Conservation (phyloP, 768 basidiomycete species). For the Tremella mesenterica region DNA sequence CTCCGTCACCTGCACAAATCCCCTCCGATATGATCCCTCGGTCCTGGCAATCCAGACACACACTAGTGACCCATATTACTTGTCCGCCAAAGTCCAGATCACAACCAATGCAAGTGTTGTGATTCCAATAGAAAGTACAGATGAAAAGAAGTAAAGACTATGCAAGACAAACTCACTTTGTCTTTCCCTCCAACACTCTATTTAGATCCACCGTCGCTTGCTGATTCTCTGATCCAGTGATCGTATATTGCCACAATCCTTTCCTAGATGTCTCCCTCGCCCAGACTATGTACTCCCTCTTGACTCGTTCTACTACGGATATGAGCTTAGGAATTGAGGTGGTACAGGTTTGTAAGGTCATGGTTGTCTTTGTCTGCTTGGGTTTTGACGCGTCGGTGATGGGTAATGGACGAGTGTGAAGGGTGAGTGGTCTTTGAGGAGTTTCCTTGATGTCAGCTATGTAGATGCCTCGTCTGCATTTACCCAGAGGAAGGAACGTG, state of each 20-base stretch:
- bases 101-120: too few species aligned
- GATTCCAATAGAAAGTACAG: too few species aligned
- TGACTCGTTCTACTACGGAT: slow-evolving; percentile 73
- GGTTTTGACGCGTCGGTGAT: not conserved
- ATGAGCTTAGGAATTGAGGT: slow-evolving; percentile 57
- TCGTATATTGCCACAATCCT: slow-evolving; percentile 41
- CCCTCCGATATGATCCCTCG: too few species aligned
- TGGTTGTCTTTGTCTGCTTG: not conserved
- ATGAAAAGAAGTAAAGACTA: too few species aligned
- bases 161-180: slow-evolving; percentile 14
- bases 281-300: slow-evolving; percentile 54
- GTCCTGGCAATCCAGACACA: too few species aligned
- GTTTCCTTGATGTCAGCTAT: slow-evolving; percentile 14
- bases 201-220: slow-evolving; percentile 3
- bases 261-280: slow-evolving; percentile 12
- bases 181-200: slow-evolving; percentile 23
- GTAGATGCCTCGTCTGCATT: too few species aligned
- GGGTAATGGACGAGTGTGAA: slow-evolving; percentile 23
- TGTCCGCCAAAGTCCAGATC: too few species aligned
- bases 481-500: too few species aligned
- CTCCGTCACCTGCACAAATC: not conserved
- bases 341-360: slow-evolving; percentile 19
- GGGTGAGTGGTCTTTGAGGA: slow-evolving; percentile 17
- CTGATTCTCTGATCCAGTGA: slow-evolving; percentile 9
- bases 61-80: too few species aligned